Conservation (phyloP, 257 asterid species). For the Asclepias syriaca region DNA sequence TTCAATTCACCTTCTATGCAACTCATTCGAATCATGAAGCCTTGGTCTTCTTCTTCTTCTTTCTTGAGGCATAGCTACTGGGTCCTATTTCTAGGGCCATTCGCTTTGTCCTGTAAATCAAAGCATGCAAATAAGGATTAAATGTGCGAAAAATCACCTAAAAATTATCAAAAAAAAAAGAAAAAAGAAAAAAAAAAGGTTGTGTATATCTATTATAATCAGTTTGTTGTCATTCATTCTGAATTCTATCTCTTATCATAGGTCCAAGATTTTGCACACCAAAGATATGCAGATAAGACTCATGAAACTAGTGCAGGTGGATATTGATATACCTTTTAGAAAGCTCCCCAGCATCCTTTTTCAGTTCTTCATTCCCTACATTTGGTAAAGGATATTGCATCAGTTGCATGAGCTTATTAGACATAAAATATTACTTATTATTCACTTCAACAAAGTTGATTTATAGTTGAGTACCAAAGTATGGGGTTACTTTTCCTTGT, state of each 20-base stretch:
- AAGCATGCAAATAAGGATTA: not conserved
- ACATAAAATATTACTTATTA: not conserved
- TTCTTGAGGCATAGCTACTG: slow-evolving; percentile 66
- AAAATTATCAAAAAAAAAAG: not conserved
- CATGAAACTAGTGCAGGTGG: slow-evolving; percentile 1
- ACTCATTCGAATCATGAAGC: slow-evolving; percentile 20
- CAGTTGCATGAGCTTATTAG: not conserved
- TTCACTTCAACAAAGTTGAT: not conserved
- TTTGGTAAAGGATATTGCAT: slow-evolving; percentile 28
- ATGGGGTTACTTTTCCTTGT: too few species aligned
- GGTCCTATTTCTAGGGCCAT: slow-evolving; percentile 72
- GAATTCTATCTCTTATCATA: not conserved
- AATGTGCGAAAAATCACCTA: not conserved
- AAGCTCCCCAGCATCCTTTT: slow-evolving; percentile 45
- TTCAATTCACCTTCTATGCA: not conserved
- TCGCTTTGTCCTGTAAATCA: slow-evolving; percentile 64
- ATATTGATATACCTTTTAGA: slow-evolving; percentile 53
- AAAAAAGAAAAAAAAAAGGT: not conserved
- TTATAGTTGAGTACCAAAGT: not conserved
- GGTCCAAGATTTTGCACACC: not conserved
- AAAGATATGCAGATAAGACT: slow-evolving; percentile 1
- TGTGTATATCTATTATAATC: not conserved
- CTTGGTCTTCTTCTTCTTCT: slow-evolving; percentile 73
- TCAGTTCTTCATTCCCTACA: slow-evolving; percentile 38
- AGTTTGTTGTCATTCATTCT: not conserved